A percentile compares a stretch with the other conserved stretches of the same genome.
These are phyloP conservation scores for Amborella trichopoda DNA, from an alignment of 164 flowering plant species.

Conservation along the genomic window DNA sequence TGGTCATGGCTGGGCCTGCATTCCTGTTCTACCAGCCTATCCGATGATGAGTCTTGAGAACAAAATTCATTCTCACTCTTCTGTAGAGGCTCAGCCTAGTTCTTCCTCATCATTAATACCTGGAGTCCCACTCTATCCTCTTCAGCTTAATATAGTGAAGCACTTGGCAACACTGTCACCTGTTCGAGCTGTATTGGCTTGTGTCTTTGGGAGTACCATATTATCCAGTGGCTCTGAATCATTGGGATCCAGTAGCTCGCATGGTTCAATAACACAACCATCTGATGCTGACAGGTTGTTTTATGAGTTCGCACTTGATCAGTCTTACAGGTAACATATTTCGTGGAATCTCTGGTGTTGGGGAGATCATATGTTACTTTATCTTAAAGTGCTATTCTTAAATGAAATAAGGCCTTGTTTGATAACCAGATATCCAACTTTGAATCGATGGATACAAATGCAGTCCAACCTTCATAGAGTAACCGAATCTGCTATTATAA, in stretches of 20 bases:
- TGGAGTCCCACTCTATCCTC: conserved; percentile 67
- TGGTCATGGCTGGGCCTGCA: conserved; percentile 97
- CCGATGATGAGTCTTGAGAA: conserved; percentile 35
- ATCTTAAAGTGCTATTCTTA: too few relatives aligned
- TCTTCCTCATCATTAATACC: conserved; percentile 46
- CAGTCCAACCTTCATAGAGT: conserved; percentile 91
- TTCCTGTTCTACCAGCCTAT: conserved; percentile 55
- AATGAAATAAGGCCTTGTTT: too few relatives aligned
- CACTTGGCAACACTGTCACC: conserved; percentile 90
- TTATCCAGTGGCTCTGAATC: conserved; percentile 50
- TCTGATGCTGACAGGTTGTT: conserved; percentile 75
- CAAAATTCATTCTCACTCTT: conserved; percentile 40
- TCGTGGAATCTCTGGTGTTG: not conserved
- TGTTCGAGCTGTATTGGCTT: conserved; percentile 86
- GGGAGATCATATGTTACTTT: too few relatives aligned
- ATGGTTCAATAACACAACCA: conserved; percentile 34
- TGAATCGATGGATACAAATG: conserved; percentile 99
- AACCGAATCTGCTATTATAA: conserved; percentile 66
- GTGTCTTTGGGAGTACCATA: conserved; percentile 92
- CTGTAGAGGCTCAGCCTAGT: conserved; percentile 52
- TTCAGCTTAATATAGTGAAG: conserved; percentile 75
- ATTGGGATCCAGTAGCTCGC: conserved; percentile 37
- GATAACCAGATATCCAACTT: conserved; percentile 85
- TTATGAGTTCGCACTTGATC: conserved; percentile 96
- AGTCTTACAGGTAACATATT: conserved; percentile 75